Evolutionary conservation across 768 basidiomycete species (phyloP).

Genomic region (Russula vinacea): DNA sequence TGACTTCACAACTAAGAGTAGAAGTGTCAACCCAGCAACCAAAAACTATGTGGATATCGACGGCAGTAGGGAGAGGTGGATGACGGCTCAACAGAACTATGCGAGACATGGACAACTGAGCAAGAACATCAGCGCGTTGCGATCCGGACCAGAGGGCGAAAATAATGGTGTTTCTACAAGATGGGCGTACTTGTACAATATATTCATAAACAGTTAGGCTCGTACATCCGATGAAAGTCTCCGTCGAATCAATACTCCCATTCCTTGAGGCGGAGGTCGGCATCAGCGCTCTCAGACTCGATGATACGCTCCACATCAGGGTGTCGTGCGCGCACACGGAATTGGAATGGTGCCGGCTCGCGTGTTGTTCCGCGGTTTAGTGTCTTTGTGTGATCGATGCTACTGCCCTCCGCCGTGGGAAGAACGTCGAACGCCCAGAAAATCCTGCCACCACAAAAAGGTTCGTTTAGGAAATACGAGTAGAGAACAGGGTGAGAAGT

Average conservation of each 20-base stretch:
- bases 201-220: neutral
- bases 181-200: neutral
- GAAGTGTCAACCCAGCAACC: too few relatives aligned
- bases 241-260: slow-evolving; percentile 8
- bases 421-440: slow-evolving; percentile 30
- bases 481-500: neutral
- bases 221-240: neutral
- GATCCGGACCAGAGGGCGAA: too few relatives aligned
- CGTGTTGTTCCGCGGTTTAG: slow-evolving; percentile 6
- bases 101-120: too few relatives aligned
- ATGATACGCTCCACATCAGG: slow-evolving; percentile 11
- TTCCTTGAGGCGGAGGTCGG: slow-evolving; percentile 21
- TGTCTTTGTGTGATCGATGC: slow-evolving; percentile 2
- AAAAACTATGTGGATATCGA: too few relatives aligned
- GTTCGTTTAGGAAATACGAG: neutral
- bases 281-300: slow-evolving; percentile 14
- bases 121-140: too few relatives aligned
- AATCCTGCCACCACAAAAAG: slow-evolving; percentile 1
- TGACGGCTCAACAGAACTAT: too few relatives aligned
- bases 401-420: slow-evolving; percentile 3
- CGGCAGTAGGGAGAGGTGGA: too few relatives aligned
- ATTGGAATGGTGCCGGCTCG: slow-evolving; percentile 8
- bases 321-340: slow-evolving; percentile 2
- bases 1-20: too few relatives aligned
- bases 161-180: neutral